Evolutionary conservation across 2,329 filamentous ascomycete genomes (phyloP).

Genomic region (Penicillium sp.): DNA sequence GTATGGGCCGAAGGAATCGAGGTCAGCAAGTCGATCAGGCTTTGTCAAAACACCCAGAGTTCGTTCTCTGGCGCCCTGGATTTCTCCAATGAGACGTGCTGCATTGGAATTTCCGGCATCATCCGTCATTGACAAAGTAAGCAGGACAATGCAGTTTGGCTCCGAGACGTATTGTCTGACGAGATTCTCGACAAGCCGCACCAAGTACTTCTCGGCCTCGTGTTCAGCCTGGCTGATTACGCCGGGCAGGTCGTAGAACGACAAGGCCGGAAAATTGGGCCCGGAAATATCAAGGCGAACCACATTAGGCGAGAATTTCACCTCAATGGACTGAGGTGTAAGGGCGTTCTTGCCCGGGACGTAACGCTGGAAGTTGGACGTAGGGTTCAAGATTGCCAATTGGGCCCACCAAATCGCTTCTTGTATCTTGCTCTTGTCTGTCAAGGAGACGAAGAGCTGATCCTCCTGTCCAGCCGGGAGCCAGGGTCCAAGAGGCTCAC

Average conservation of each 20-base stretch:
- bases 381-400: constrained; percentile 67
- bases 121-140: constrained; percentile 70
- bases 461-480: constrained; percentile 41
- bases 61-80: constrained; percentile 50
- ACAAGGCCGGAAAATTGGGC: constrained; percentile 64
- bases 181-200: constrained; percentile 66
- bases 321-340: constrained; percentile 35
- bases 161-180: constrained; percentile 65
- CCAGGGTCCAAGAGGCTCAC: constrained; percentile 64
- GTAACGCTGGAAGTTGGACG: constrained; percentile 49
- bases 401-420: constrained; percentile 68
- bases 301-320: constrained; percentile 76
- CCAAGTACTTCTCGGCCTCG: constrained; percentile 61
- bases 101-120: constrained; percentile 73
- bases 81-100: constrained; percentile 57
- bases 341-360: constrained; percentile 47
- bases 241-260: constrained; percentile 80
- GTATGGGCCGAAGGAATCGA: constrained; percentile 55
- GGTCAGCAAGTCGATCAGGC: constrained; percentile 63
- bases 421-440: constrained; percentile 59
- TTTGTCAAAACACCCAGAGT: constrained; percentile 79
- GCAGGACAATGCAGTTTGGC: constrained; percentile 67
- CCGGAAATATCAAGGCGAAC: constrained; percentile 71
- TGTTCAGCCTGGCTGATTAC: constrained; percentile 67
- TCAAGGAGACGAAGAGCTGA: constrained; percentile 59